phyloP scores from a whole-genome alignment of 2,329 filamentous ascomycete species.

The Hortaea sp. region DNA sequence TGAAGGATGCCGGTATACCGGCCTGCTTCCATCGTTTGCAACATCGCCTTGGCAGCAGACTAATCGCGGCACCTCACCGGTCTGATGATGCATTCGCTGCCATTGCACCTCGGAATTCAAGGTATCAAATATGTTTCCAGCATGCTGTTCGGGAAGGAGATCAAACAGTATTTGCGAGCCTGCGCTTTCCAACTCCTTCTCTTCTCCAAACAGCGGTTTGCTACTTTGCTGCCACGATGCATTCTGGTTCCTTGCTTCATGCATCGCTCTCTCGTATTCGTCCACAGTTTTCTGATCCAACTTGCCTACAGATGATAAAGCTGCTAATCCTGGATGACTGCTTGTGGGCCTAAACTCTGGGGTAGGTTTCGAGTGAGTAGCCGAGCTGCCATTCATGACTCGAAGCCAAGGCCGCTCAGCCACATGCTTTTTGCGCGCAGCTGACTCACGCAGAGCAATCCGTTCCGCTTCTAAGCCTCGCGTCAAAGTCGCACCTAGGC shows the following conservation, averaged over 20 bases:
- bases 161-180: conserved; percentile 67
- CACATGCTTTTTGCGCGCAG: neutral
- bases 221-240: neutral
- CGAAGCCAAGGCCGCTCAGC: conserved; percentile 11
- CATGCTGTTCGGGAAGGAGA: conserved; percentile 47
- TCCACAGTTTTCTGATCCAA: conserved; percentile 4
- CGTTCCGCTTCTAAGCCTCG: neutral
- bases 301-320: conserved; percentile 2
- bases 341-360: neutral
- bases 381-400: conserved; percentile 3
- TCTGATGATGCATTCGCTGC: conserved; percentile 87
- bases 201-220: conserved; percentile 18
- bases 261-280: conserved; percentile 24
- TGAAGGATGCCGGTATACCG: conserved; percentile 88
- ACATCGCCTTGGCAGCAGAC: conserved; percentile 79
- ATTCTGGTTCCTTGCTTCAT: conserved; percentile 25
- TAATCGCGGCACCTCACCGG: conserved; percentile 80
- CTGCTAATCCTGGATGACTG: conserved; percentile 1
- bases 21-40: conserved; percentile 64
- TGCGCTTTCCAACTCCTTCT: conserved; percentile 40
- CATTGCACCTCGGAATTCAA: conserved; percentile 69
- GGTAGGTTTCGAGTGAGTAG: neutral
- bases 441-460: conserved; percentile 7
- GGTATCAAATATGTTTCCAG: conserved; percentile 55
- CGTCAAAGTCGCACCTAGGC: conserved; percentile 1